Base-by-base conservation (phyloP, 768 basidiomycete species). In the Boletus coccyginus region DNA sequence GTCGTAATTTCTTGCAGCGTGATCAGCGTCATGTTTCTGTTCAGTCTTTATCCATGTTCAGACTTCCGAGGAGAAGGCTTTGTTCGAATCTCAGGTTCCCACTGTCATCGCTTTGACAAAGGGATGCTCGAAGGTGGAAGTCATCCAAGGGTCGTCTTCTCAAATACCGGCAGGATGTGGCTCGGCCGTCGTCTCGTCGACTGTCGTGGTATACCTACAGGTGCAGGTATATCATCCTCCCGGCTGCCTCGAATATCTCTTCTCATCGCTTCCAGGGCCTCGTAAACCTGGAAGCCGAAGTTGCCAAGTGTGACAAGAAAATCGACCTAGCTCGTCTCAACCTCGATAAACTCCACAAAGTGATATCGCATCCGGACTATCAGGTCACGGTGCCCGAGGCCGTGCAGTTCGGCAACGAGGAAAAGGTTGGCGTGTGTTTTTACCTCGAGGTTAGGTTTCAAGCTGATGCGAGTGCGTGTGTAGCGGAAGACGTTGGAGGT, bases 261-360 rank as follows among this genome's bases (percentile, higher is more conserved):
- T 39, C 38, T 31, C 47, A 45, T 46, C 31, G 17, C 45, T 12
- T 48, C 16, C 62, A 97, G 94, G 94, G 95, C 27, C 84, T 95
- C 41, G 87, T 99, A 17, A 89, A 98, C 73, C 75, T 96, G 7
- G 87, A 92, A 45, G 84, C 82, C 3, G 96, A 98, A 73, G 89
- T 97, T 44, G 77, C 81, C 40, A 98, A 95, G 72, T 86, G 88
- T 58, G 85, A 92, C 67, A 98, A 97, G 83, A 97, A 95, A 73
- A 80, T 91, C 3, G 83, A 87, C 39, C 74, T 94, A 11, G 86
- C 84, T 3, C 77, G 79, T 50, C 59, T 90, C 49, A 87, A 83
- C 61, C 74, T 90, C 42, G 83, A 87, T 52, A 98, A 97, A 77
- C 75, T 96, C 38, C 62, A 75, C 56, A 95, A 94, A 71, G 69